Conservation (phyloP, 495 filamentous ascomycete genomes). For the Hypoxylon intermedium region DNA sequence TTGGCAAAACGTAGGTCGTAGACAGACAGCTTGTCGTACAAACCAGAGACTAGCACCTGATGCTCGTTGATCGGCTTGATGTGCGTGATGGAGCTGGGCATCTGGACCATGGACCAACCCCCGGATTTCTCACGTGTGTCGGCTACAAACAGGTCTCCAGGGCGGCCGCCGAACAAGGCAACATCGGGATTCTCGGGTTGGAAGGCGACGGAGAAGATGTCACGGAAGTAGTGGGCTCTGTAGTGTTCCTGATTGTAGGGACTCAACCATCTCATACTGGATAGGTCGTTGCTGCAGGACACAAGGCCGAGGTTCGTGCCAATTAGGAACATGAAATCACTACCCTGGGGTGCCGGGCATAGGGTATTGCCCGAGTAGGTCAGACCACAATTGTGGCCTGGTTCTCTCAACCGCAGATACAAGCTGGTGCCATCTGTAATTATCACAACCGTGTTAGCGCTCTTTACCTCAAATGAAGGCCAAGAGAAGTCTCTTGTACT, state of each 20-base stretch:
- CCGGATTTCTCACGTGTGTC: conserved; percentile 41
- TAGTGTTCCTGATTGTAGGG: background rate
- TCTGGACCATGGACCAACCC: conserved; percentile 9
- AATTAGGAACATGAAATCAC: conserved; percentile 35
- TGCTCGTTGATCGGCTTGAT: conserved; percentile 40
- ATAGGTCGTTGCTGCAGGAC: background rate
- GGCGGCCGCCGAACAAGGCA: conserved; percentile 49
- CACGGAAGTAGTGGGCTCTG: conserved; percentile 1
- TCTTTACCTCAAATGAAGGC: background rate
- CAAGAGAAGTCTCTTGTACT: background rate
- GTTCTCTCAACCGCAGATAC: background rate
- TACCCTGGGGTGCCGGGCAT: conserved; percentile 25
- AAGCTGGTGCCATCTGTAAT: background rate
- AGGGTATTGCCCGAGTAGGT: conserved; percentile 30
- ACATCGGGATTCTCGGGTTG: conserved; percentile 35
- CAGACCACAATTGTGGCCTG: conserved; percentile 1
- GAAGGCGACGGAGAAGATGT: conserved; percentile 40
- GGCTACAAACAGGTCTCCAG: conserved; percentile 38
- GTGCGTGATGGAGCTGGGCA: conserved; percentile 46
- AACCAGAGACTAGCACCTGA: conserved; percentile 50
- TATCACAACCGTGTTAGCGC: background rate
- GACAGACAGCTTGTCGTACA: conserved; percentile 44
- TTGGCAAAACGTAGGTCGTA: conserved; percentile 49
- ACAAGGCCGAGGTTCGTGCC: conserved; percentile 46
- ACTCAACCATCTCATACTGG: background rate